Conservation (phyloP, 2,329 filamentous ascomycete species). For the Amylocarpus encephaloides region DNA sequence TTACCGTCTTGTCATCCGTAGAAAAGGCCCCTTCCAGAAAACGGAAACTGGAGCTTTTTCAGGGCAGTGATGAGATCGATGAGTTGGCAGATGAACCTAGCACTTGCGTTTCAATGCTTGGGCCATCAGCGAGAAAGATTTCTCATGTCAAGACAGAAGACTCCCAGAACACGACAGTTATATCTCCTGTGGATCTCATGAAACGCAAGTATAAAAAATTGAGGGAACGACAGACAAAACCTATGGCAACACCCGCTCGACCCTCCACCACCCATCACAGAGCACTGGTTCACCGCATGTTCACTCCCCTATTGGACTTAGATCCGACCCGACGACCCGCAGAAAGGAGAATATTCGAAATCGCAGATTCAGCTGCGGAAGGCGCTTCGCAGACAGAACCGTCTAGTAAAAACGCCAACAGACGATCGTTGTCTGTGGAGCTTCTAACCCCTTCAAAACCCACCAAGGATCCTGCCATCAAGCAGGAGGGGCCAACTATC, state of each 20-base stretch:
- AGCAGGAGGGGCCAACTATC: constrained; percentile 10
- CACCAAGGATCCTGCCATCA: background rate
- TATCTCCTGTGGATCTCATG: background rate
- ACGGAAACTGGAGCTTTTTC: constrained; percentile 15
- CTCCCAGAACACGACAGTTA: background rate
- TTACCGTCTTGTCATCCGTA: constrained; percentile 1
- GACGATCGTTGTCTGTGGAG: constrained; percentile 7
- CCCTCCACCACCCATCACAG: background rate
- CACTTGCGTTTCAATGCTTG: background rate
- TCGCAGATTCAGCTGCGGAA: constrained; percentile 16
- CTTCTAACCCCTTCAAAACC: constrained; percentile 9
- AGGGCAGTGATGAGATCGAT: constrained; percentile 9
- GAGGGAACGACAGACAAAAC: background rate
- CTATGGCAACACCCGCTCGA: background rate
- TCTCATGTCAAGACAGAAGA: constrained; percentile 7
- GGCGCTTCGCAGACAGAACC: constrained; percentile 1
- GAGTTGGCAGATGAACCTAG: constrained; percentile 7
- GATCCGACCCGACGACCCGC: constrained; percentile 15
- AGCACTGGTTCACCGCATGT: constrained; percentile 3
- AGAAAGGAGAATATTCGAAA: constrained; percentile 1
- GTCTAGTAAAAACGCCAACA: background rate
- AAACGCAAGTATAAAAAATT: constrained; percentile 1
- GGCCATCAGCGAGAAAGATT: background rate
- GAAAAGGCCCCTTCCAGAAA: constrained; percentile 8
- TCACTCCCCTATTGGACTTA: constrained; percentile 23